These are phyloP conservation scores for Penicillium fimorum DNA, from an alignment of 495 filamentous ascomycete genomes.

Conservation along the genomic window DNA sequence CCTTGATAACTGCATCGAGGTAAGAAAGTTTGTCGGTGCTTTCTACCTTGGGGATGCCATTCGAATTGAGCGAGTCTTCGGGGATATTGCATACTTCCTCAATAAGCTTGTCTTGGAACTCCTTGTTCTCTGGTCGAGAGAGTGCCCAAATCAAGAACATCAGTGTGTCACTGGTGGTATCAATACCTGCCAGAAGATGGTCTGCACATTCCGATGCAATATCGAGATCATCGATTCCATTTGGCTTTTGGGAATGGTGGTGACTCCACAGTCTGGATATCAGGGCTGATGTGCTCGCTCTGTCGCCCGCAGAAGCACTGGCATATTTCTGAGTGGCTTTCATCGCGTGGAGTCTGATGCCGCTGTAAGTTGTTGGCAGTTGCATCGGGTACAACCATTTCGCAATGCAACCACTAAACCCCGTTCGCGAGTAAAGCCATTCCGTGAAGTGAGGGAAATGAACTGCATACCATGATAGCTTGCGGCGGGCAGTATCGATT, in stretches of 20 bases:
- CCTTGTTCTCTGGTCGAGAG: slow-evolving; percentile 25
- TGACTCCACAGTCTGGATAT: neutral
- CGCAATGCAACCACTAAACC: neutral
- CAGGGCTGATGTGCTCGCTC: neutral
- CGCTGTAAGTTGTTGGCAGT: neutral
- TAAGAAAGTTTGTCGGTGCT: slow-evolving; percentile 54
- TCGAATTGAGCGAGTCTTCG: neutral
- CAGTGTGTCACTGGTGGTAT: slow-evolving; percentile 34
- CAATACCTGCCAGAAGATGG: slow-evolving; percentile 31
- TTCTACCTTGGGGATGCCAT: slow-evolving; percentile 41
- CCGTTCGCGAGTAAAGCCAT: neutral
- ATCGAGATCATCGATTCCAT: slow-evolving; percentile 14
- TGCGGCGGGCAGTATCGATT: slow-evolving; percentile 28
- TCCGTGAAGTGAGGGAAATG: slow-evolving; percentile 33
- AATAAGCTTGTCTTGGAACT: slow-evolving; percentile 26
- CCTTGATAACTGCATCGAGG: slow-evolving; percentile 67
- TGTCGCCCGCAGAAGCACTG: neutral
- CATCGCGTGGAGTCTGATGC: neutral
- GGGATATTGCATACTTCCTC: slow-evolving; percentile 20
- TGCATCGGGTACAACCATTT: slow-evolving; percentile 28
- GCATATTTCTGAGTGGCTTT: slow-evolving; percentile 3
- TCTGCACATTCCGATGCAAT: slow-evolving; percentile 34
- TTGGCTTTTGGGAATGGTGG: neutral
- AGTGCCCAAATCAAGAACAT: slow-evolving; percentile 39
- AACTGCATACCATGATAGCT: slow-evolving; percentile 34